A percentile compares a stretch with the other conserved stretches of the same genome.
Evolutionary conservation across 495 filamentous ascomycete species (phyloP).

Genomic region (Tuber umbilicatum): DNA sequence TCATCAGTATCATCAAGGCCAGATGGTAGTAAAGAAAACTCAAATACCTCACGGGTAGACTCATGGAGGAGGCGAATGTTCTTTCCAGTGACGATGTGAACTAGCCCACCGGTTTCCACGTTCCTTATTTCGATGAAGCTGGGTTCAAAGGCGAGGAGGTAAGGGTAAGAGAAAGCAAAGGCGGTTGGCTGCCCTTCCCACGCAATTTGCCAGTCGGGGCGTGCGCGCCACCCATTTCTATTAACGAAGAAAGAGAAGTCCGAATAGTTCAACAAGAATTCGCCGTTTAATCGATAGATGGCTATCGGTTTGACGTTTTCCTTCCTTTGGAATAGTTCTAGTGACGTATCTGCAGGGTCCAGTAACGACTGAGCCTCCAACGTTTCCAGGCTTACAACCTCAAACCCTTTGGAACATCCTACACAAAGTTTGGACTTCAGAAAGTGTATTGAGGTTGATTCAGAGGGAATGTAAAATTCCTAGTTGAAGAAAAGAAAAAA

Average conservation of each 20-base stretch:
- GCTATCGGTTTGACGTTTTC: constrained; percentile 88
- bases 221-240: constrained; percentile 91
- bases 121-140: constrained; percentile 96
- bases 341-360: constrained; percentile 94
- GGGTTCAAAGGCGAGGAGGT: constrained; percentile 96
- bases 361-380: constrained; percentile 94
- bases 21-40: constrained; percentile 7
- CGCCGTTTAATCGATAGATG: constrained; percentile 90
- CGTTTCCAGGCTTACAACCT: constrained; percentile 93
- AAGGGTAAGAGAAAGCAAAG: constrained; percentile 90
- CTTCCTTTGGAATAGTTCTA: constrained; percentile 90
- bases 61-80: constrained; percentile 97
- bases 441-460: constrained; percentile 95
- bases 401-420: constrained; percentile 89
- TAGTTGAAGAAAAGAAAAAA: constrained; percentile 39
- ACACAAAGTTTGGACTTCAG: constrained; percentile 94
- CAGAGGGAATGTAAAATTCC: constrained; percentile 97
- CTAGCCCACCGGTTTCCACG: constrained; percentile 80
- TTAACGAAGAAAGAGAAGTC: constrained; percentile 99
- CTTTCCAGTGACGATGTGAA: constrained; percentile 89
- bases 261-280: constrained; percentile 95
- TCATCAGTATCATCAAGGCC: constrained; percentile 30
- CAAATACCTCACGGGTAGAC: constrained; percentile 82
- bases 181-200: constrained; percentile 91
- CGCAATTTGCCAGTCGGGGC: constrained; percentile 91